phyloP scores from a whole-genome alignment of 2,329 filamentous ascomycete species.

The Fusarium hainanense region DNA sequence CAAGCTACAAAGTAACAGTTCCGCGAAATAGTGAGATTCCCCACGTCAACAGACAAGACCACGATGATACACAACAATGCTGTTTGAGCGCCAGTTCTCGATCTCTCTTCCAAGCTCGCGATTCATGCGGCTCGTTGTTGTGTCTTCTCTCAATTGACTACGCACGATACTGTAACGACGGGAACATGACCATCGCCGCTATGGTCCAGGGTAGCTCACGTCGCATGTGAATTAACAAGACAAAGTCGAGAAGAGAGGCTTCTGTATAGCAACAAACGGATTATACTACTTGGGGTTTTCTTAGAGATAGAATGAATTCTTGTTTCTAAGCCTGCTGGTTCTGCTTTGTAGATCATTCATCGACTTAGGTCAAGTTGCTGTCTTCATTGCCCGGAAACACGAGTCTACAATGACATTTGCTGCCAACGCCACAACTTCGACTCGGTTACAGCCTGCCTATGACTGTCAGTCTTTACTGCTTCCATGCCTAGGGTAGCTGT shows the following conservation, averaged over 20 bases:
- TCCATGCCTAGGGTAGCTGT: neutral
- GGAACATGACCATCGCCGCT: neutral
- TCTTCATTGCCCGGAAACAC: neutral
- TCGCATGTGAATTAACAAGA: neutral
- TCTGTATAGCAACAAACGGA: neutral
- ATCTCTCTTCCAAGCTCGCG: fast-evolving
- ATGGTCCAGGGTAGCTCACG: neutral
- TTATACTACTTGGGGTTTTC: neutral
- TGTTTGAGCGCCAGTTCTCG: fast-evolving
- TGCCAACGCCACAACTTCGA: neutral
- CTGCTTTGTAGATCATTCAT: neutral
- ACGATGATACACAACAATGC: neutral
- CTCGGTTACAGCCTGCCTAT: neutral
- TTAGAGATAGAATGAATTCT: fast-evolving
- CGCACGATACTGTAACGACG: neutral
- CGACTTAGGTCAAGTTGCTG: neutral
- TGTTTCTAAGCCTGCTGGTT: neutral
- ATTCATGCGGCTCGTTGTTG: neutral
- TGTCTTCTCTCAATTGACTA: neutral
- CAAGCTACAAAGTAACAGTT: no score
- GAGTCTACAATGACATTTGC: fast-evolving
- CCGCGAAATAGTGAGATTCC: neutral
- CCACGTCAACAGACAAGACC: neutral
- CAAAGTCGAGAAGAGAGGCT: neutral
- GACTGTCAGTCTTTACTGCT: neutral